A percentile compares a stretch with the other conserved stretches of the same genome.
Conservation (phyloP, 139 green algal species). For the Chlamydomonas asymmetrica region DNA sequence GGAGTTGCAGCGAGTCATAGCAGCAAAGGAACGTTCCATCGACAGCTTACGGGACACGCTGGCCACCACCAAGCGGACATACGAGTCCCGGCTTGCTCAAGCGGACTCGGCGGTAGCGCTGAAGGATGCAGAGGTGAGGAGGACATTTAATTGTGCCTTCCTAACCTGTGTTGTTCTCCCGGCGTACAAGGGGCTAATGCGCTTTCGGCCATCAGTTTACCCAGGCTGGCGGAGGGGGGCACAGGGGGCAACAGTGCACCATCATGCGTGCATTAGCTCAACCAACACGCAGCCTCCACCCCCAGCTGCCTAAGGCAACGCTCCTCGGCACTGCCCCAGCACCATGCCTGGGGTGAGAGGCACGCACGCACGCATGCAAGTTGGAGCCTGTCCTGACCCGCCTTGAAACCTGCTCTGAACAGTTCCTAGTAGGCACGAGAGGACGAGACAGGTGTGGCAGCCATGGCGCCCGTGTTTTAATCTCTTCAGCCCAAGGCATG, state of each 20-base stretch:
- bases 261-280: too few relatives aligned
- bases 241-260: not conserved
- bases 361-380: too few relatives aligned
- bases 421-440: too few relatives aligned
- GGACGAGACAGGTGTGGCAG: not conserved
- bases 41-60: constrained; percentile 56
- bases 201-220: not conserved
- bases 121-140: constrained; percentile 51
- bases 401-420: too few relatives aligned
- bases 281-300: too few relatives aligned
- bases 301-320: too few relatives aligned
- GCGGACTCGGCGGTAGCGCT: constrained; percentile 31
- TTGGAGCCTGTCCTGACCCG: too few relatives aligned
- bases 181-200: not conserved
- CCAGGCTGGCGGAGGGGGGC: not conserved
- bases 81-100: constrained; percentile 49
- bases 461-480: not conserved
- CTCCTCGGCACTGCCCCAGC: too few relatives aligned
- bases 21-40: constrained; percentile 47
- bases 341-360: too few relatives aligned
- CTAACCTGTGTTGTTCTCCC: not conserved
- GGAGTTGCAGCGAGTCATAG: constrained; percentile 54
- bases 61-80: constrained; percentile 47
- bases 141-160: not conserved
- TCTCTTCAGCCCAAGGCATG: too few relatives aligned